phyloP scores from a whole-genome alignment of 2,329 filamentous ascomycete genomes.

The Aphanocladium album region DNA sequence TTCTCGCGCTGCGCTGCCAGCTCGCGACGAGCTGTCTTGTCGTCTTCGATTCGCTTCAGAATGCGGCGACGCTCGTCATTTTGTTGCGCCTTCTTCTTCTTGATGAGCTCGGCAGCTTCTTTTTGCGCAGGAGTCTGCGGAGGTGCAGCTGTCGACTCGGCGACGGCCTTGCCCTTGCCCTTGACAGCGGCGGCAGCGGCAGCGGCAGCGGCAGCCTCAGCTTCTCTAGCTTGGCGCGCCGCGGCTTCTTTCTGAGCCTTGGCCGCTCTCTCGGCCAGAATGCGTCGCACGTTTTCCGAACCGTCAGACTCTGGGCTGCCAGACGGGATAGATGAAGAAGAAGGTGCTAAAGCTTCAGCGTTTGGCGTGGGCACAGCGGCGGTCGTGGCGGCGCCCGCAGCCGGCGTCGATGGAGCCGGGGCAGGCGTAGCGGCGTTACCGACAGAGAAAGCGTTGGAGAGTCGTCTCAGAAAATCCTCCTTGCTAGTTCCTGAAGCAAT shows the following conservation, averaged over 20 bases:
- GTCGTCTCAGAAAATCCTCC: slow-evolving; percentile 57
- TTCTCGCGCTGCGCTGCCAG: slow-evolving; percentile 47
- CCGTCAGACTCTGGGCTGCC: slow-evolving; percentile 22
- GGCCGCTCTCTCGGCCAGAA: slow-evolving; percentile 48
- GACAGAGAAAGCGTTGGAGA: slow-evolving; percentile 29
- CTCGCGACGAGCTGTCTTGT: slow-evolving; percentile 63
- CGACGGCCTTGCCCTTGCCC: slow-evolving; percentile 46
- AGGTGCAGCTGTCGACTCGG: slow-evolving; percentile 26
- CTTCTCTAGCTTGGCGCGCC: slow-evolving; percentile 45
- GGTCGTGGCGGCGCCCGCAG: slow-evolving; percentile 13
- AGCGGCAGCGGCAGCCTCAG: slow-evolving; percentile 27
- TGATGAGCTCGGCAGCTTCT: slow-evolving; percentile 48
- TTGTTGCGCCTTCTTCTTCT: slow-evolving; percentile 60
- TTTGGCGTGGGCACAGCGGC: background rate
- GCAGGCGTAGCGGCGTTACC: background rate
- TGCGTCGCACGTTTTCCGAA: slow-evolving; percentile 29
- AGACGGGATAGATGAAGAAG: slow-evolving; percentile 19
- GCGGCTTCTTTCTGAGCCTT: slow-evolving; percentile 38
- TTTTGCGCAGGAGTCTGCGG: slow-evolving; percentile 32
- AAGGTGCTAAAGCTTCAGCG: slow-evolving; percentile 14
- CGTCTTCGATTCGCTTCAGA: slow-evolving; percentile 69
- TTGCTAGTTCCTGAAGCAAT: slow-evolving; percentile 59
- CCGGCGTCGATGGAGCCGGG: slow-evolving; percentile 17
- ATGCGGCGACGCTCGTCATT: slow-evolving; percentile 66
- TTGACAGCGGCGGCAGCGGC: slow-evolving; percentile 27